Conservation (phyloP, 129 eudicot species). For the Tagetes patula region DNA sequence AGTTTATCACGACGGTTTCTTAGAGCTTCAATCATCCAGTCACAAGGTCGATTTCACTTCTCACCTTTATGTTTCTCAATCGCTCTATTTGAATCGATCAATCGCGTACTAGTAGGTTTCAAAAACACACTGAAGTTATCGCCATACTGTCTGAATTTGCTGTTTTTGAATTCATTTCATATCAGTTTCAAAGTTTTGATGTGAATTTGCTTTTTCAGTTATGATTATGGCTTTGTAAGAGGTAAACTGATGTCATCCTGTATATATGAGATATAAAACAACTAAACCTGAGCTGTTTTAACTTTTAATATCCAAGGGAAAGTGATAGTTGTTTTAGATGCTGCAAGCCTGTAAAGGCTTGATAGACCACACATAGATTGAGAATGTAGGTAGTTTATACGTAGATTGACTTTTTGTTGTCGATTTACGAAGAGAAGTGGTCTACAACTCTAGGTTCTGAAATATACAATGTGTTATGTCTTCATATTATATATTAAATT, state of each 20-base stretch:
- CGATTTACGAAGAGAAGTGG: neutral
- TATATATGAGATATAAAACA: neutral
- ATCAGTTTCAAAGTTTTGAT: neutral
- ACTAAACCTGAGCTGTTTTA: neutral
- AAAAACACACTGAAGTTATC: neutral
- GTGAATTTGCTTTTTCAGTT: constrained; percentile 1
- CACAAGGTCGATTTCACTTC: constrained; percentile 49
- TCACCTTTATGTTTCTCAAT: neutral
- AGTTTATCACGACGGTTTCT: constrained; percentile 77
- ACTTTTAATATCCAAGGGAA: neutral
- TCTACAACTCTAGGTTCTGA: neutral
- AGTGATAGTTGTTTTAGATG: constrained; percentile 22
- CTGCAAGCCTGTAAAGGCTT: neutral
- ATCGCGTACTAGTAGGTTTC: neutral
- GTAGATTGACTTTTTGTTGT: constrained; percentile 2
- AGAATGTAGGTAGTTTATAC: constrained; percentile 15
- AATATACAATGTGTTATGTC: neutral
- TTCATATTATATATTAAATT: neutral
- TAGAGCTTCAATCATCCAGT: constrained; percentile 45
- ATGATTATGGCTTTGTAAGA: constrained; percentile 13
- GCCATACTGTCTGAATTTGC: neutral
- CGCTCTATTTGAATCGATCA: constrained; percentile 1
- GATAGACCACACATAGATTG: neutral
- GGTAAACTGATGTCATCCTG: neutral
- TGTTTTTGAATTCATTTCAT: constrained; percentile 2